Base-by-base conservation (phyloP, 169 alveolate species). In the Eimeria praecox region DNA sequence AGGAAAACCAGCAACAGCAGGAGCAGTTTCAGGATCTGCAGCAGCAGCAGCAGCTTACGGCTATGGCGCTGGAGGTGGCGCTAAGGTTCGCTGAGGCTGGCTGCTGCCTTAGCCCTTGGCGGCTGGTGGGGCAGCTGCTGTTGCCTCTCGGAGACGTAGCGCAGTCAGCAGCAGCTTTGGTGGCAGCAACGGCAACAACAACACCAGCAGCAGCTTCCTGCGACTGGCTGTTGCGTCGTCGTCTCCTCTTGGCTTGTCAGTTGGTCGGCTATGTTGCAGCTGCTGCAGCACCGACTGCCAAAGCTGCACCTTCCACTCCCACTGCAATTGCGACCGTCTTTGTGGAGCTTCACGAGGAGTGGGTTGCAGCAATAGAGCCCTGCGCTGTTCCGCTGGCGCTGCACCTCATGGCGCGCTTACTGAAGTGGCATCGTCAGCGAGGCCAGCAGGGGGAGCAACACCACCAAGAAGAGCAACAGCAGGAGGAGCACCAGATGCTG, bases 81-180 rank as follows among this genome's bases (percentile, higher is more conserved):
- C 30, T 33, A 42, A 86, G 40, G 44, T 59, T 86, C 27, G 80
- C 92, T 22, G 92, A 54, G 27, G 78, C 78, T 12, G 92, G 92
- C 40, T 86, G 92, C 92, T 86, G 92, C 92, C 92, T 86, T 59
- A 86, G 92, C 78, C 92, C 92, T 38, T 86, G 92, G 92, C 52
- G 92, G 59, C 80, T 86, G 35, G 92, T 86, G 49, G 92, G 92
- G 30, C 92, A 44, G 92, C 92, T 86, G 92, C 78, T 86, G 59
- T 80, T 86, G 56, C 92, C 92, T 24, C 80, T 86, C 24, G 92
- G 92, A n/a, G 92, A 59, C 92, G 92, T 56, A 59, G 92, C 16
- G 52, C 80, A 86, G 42, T 30, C 92, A 86, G 77, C 92, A 86
- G 78, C 92, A 59, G 56, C 40, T 30, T 66, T 59, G 5, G 80